Conservation (phyloP, 2,329 filamentous ascomycete species). For the Colletotrichum viniferum region DNA sequence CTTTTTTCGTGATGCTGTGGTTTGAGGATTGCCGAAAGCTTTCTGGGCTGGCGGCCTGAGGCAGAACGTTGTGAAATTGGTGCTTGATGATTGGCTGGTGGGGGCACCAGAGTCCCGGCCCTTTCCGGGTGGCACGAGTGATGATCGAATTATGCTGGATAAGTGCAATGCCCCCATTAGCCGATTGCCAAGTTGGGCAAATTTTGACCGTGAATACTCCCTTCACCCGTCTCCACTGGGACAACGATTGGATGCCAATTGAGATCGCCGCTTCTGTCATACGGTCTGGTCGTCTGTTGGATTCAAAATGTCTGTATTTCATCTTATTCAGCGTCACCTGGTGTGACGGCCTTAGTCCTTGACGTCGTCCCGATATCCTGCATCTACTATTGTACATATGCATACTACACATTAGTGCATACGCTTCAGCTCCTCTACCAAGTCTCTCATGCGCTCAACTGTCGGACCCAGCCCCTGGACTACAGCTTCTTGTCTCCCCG, state of each 20-base stretch:
- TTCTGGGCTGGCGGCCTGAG: conserved; percentile 20
- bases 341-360: background rate
- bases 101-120: conserved; percentile 19
- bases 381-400: background rate
- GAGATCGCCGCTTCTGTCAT: background rate
- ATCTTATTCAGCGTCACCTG: background rate
- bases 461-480: conserved; percentile 62
- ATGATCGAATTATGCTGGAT: background rate
- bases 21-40: conserved; percentile 32
- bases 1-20: conserved; percentile 26
- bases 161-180: conserved; percentile 10
- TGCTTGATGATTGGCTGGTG: conserved; percentile 46
- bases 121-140: conserved; percentile 21
- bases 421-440: conserved; percentile 66
- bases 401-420: conserved; percentile 54
- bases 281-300: background rate
- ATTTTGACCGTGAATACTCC: background rate
- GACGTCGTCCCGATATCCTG: background rate
- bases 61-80: conserved; percentile 50
- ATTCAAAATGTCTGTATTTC: background rate
- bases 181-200: background rate
- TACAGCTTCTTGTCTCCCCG: conserved; percentile 57
- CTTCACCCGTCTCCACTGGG: background rate
- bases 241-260: background rate
- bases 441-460: conserved; percentile 65